phyloP scores from a whole-genome alignment of 2,329 filamentous ascomycete species.

The Cladosporium sp. region DNA sequence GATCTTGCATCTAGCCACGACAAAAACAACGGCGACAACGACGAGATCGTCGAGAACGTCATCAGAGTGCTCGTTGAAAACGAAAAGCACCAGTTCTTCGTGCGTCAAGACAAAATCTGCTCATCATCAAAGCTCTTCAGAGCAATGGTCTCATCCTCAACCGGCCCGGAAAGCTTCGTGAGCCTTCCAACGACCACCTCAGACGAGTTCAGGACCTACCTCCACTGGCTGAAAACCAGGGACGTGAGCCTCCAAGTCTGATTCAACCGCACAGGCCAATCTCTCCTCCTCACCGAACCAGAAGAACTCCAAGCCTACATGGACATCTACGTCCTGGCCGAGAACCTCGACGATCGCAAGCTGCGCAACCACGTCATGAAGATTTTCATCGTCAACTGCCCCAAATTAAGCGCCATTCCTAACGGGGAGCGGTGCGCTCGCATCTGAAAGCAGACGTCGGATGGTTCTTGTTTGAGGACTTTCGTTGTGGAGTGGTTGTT shows the following conservation, averaged over 20 bases:
- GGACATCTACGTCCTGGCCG: neutral
- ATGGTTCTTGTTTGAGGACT: neutral
- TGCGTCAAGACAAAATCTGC: conserved; percentile 22
- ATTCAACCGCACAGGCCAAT: neutral
- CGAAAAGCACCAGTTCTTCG: conserved; percentile 14
- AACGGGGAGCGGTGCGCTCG: neutral
- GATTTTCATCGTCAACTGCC: neutral
- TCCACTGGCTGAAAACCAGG: neutral
- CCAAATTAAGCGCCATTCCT: neutral
- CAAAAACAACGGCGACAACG: neutral
- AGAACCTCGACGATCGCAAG: neutral
- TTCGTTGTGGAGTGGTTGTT: neutral
- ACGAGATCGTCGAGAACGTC: neutral
- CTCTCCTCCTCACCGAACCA: neutral
- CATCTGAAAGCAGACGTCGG: neutral
- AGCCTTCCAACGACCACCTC: neutral
- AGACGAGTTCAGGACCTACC: neutral
- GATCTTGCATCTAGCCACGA: neutral
- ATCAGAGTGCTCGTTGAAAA: conserved; percentile 20
- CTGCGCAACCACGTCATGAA: neutral
- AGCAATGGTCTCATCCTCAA: neutral
- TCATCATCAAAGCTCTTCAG: conserved; percentile 21
- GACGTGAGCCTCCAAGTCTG: neutral
- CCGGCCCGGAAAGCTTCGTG: conserved; percentile 10
- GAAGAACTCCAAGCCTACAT: neutral